Evolutionary conservation across 495 filamentous ascomycete genomes (phyloP).

Genomic region (Staphylotrichum longicolle): DNA sequence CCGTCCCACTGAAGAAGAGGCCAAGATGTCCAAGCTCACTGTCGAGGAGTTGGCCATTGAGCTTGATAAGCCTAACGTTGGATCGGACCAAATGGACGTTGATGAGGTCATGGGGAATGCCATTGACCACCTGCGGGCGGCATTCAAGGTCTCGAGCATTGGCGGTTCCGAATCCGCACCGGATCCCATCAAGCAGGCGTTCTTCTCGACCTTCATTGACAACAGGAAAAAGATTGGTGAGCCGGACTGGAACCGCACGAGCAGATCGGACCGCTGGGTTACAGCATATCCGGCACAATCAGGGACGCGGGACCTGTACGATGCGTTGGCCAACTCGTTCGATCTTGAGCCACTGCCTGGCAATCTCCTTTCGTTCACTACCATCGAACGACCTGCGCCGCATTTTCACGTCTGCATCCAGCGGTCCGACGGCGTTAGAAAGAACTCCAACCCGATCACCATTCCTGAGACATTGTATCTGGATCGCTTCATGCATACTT

Average conservation of each 20-base stretch:
- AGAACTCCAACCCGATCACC: conserved; percentile 73
- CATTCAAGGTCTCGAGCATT: conserved; percentile 64
- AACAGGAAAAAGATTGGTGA: conserved; percentile 42
- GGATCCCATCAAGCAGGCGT: conserved; percentile 69
- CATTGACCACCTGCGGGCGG: conserved; percentile 83
- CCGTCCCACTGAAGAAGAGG: conserved; percentile 16
- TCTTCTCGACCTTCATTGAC: conserved; percentile 49
- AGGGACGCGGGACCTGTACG: conserved; percentile 64
- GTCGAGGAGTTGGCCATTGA: conserved; percentile 45
- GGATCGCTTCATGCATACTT: conserved; percentile 79
- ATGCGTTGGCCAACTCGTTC: conserved; percentile 80
- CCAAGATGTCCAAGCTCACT: conserved; percentile 28
- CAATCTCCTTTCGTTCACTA: conserved; percentile 63
- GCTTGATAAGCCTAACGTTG: conserved; percentile 45
- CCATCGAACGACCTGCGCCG: conserved; percentile 74
- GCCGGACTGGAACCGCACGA: conserved; percentile 33
- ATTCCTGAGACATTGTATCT: conserved; percentile 78
- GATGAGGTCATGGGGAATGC: conserved; percentile 93
- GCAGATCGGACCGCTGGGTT: conserved; percentile 31
- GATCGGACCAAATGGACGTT: conserved; percentile 75
- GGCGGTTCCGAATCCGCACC: conserved; percentile 48
- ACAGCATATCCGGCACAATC: conserved; percentile 33
- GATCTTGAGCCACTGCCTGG: conserved; percentile 71
- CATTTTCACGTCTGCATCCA: conserved; percentile 87
- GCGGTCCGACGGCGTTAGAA: conserved; percentile 69